A percentile compares a stretch with the other conserved stretches of the same genome.
These are phyloP conservation scores for Halteria grandinella DNA, from an alignment of 73 alveolate genomes.

Conservation along the genomic window DNA sequence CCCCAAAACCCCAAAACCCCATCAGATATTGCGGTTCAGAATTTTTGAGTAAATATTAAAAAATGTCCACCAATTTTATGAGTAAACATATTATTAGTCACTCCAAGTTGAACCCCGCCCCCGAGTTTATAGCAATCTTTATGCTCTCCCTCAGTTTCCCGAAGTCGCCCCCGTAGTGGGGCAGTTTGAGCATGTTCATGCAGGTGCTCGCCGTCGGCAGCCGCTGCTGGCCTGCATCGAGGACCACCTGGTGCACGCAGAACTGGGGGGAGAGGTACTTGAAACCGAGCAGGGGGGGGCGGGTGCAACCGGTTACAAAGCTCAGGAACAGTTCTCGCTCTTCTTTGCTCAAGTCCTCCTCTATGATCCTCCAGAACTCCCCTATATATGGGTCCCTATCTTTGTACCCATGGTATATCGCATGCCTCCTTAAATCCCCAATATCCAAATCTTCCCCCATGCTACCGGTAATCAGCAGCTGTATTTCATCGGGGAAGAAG, in stretches of 20 bases:
- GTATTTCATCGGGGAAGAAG: conserved; percentile 86
- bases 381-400: conserved; percentile 68
- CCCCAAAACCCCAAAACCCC: conserved; percentile 25
- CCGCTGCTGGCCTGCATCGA: conserved; percentile 46
- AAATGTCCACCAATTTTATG: no score
- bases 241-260: conserved; percentile 46
- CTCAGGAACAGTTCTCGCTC: conserved; percentile 82
- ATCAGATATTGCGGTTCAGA: no score
- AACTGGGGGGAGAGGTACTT: conserved; percentile 72
- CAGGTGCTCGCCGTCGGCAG: conserved; percentile 77
- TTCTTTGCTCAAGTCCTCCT: conserved; percentile 77
- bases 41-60: no score
- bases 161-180: conserved; percentile 50
- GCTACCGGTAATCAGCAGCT: conserved; percentile 87
- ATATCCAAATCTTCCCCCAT: conserved; percentile 84
- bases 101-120: conserved; percentile 68
- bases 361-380: conserved; percentile 86
- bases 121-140: conserved; percentile 51
- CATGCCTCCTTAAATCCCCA: conserved; percentile 82
- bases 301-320: conserved; percentile 88
- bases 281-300: conserved; percentile 93
- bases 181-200: conserved; percentile 71
- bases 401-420: conserved; percentile 77
- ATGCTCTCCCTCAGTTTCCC: conserved; percentile 47
- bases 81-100: no score